Evolutionary conservation across 2,329 filamentous ascomycete genomes (phyloP).

Genomic region (Cytospora chrysosperma): DNA sequence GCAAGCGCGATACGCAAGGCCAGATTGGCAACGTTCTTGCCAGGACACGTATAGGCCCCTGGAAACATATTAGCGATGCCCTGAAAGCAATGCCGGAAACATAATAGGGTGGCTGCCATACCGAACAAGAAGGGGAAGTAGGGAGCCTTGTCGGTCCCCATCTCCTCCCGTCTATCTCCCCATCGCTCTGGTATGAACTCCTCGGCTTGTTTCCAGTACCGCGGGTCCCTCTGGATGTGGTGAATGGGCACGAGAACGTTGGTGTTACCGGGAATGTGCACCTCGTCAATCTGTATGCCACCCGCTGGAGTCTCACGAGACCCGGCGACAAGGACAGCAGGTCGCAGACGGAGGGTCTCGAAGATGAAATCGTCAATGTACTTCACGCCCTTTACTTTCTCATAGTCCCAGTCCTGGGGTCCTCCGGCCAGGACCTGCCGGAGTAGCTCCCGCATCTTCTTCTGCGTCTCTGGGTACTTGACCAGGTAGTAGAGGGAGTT

Average conservation of each 20-base stretch:
- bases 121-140: conserved; percentile 23
- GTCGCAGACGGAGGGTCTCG: conserved; percentile 16
- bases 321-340: conserved; percentile 8
- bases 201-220: conserved; percentile 22
- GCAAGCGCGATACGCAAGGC: conserved; percentile 5
- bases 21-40: conserved; percentile 13
- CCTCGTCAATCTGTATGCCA: conserved; percentile 21
- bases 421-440: not conserved
- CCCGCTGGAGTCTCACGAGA: conserved; percentile 4
- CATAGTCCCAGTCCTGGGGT: conserved; percentile 4
- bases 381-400: conserved; percentile 5
- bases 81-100: not conserved
- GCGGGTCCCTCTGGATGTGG: conserved; percentile 24
- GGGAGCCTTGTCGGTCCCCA: conserved; percentile 21
- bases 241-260: conserved; percentile 16
- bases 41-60: conserved; percentile 10
- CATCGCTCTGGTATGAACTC: conserved; percentile 27
- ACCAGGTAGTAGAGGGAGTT: conserved; percentile 9
- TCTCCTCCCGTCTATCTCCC: conserved; percentile 7
- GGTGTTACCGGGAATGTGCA: conserved; percentile 18
- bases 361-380: conserved; percentile 14
- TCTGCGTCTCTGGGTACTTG: conserved; percentile 5
- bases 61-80: not conserved
- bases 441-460: conserved; percentile 1
- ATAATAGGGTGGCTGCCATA: not conserved